Evolutionary conservation across 83 land plant genomes (phyloP).

Genomic region (Picea abies): DNA sequence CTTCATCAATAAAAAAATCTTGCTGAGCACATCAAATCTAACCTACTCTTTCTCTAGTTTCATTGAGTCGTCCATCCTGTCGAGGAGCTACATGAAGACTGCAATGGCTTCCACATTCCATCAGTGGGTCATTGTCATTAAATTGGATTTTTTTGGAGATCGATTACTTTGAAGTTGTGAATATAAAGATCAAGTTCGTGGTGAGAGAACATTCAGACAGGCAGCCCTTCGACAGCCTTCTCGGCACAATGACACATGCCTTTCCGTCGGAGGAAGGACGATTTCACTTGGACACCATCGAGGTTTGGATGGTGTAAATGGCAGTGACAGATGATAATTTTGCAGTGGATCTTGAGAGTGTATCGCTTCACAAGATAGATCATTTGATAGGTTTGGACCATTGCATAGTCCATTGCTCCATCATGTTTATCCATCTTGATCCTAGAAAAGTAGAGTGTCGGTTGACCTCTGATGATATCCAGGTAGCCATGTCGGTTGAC

Average conservation of each 20-base stretch:
- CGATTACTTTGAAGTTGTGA: slow-evolving; percentile 24
- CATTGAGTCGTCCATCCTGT: too few relatives aligned
- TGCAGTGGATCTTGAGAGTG: slow-evolving; percentile 55
- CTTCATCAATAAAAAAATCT: too few relatives aligned
- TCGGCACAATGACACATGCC: slow-evolving; percentile 72
- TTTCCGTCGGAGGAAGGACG: slow-evolving; percentile 60
- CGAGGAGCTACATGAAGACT: too few relatives aligned
- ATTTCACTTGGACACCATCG: slow-evolving; percentile 63
- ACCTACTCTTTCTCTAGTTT: too few relatives aligned
- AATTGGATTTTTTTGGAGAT: slow-evolving; percentile 22
- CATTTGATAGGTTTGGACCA: too few relatives aligned
- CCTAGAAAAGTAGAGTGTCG: too few relatives aligned
- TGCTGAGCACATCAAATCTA: too few relatives aligned
- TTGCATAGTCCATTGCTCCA: not conserved
- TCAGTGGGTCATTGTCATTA: too few relatives aligned
- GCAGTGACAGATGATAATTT: not conserved
- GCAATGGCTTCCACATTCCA: too few relatives aligned
- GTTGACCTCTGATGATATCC: too few relatives aligned
- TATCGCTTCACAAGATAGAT: slow-evolving; percentile 6
- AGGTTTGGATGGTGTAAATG: slow-evolving; percentile 43
- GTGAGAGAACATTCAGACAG: slow-evolving; percentile 59
- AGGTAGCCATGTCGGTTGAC: too few relatives aligned
- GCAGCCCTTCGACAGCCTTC: slow-evolving; percentile 55
- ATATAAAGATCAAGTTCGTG: slow-evolving; percentile 56
- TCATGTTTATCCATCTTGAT: too few relatives aligned